phyloP scores from a whole-genome alignment of 345 rosid genomes.

The Boechera stricta region DNA sequence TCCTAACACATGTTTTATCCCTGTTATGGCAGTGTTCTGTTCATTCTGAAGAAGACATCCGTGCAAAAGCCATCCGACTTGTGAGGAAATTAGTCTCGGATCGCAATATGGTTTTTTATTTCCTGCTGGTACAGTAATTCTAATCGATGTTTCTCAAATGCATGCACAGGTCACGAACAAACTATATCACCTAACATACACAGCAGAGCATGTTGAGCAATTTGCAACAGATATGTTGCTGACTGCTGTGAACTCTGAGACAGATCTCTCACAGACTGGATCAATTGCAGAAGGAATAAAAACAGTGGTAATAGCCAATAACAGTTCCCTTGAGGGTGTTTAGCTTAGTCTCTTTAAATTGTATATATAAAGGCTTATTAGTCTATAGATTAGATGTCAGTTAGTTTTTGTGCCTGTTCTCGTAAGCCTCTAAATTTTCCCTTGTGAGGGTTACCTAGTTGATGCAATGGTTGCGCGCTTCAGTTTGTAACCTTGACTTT shows the following conservation, averaged over 20 bases:
- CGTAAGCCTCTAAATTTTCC: constrained; percentile 13
- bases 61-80: constrained; percentile 93
- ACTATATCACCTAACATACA: constrained; percentile 80
- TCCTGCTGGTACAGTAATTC: constrained; percentile 27
- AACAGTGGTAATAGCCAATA: constrained; percentile 60
- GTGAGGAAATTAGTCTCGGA: constrained; percentile 51
- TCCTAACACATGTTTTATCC: constrained; percentile 41
- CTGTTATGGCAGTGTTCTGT: constrained; percentile 78
- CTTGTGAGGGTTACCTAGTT: constrained; percentile 4
- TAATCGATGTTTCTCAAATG: constrained; percentile 43
- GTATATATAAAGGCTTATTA: constrained; percentile 16
- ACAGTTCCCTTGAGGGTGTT: constrained; percentile 21
- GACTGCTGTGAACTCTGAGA: constrained; percentile 61
- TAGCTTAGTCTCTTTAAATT: constrained; percentile 15
- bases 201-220: constrained; percentile 75
- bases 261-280: constrained; percentile 53
- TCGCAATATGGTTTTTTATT: constrained; percentile 22
- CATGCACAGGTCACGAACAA: constrained; percentile 86
- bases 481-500: constrained; percentile 19
- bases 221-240: constrained; percentile 82
- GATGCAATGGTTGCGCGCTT: constrained; percentile 8
- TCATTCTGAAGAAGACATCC: constrained; percentile 90
- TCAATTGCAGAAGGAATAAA: constrained; percentile 55
- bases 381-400: background rate
- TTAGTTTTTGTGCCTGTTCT: constrained; percentile 23